Conservation (phyloP, 2,329 filamentous ascomycete genomes). For the Blastomyces gilchristii region DNA sequence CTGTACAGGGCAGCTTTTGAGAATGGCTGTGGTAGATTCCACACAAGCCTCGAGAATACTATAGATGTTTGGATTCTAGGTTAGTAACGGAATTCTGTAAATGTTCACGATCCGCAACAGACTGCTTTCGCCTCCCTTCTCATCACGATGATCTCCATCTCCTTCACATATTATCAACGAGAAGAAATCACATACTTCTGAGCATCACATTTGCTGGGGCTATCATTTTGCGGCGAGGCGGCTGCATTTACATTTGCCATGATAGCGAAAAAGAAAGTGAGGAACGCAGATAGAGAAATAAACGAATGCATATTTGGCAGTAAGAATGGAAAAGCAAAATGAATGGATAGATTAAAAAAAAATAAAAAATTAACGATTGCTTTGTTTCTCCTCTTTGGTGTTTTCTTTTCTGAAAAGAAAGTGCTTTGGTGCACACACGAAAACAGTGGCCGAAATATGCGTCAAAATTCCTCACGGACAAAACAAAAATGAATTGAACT, state of each 20-base stretch:
- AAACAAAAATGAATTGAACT: not conserved
- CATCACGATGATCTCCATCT: not conserved
- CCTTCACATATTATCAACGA: not conserved
- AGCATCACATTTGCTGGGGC: slow-evolving; percentile 12
- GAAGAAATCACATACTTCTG: slow-evolving; percentile 14
- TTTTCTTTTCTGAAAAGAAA: not conserved
- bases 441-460: not conserved
- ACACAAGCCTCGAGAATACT: slow-evolving; percentile 46
- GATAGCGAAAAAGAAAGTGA: slow-evolving; percentile 13
- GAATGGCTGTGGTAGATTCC: slow-evolving; percentile 30
- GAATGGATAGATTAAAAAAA: slow-evolving; percentile 7
- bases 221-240: slow-evolving; percentile 2
- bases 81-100: not conserved
- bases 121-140: not conserved
- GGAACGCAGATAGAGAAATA: slow-evolving; percentile 9
- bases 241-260: slow-evolving; percentile 10
- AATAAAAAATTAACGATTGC: not conserved
- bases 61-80: slow-evolving; percentile 4
- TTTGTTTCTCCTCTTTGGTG: not conserved
- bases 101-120: not conserved
- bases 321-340: slow-evolving; percentile 12
- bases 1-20: slow-evolving; percentile 36
- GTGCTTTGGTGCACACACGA: not conserved
- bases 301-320: slow-evolving; percentile 9
- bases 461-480: not conserved